Base-by-base conservation (phyloP, 257 asterid species). In the Cordia subcordata region DNA sequence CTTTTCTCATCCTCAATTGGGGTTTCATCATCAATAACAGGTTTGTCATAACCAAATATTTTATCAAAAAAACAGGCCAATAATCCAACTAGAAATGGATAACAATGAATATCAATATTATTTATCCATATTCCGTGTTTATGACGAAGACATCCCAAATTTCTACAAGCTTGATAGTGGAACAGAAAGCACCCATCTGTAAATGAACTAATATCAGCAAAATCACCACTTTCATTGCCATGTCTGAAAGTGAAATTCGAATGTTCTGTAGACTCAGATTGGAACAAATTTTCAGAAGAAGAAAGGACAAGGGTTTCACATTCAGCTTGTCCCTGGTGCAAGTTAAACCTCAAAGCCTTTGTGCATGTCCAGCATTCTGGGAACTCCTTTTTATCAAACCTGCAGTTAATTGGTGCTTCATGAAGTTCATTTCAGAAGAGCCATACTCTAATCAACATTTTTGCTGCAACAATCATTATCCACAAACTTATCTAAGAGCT, bases 31-130 rank as follows among this genome's bases (percentile, higher is more conserved):
- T 59, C 73, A 55, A 35, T 54, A 63, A 60, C 65, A 72, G 88
- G 72, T 39, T 68, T 49, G 51, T 66, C 79, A 72, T 22, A 37
- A 62, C 62, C 64, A 58, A 61, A 49, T 45, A 86, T 62, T 74
- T 76, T 77, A 77, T 84, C 75, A 10, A 79, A 40, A 73, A 92
- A 85, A 45, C 68, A 74, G 71, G 73, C 69, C 65, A 88, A 58
- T 65, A 72, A 73, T 60, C 85, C 90, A 61, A 86, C 79, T 71
- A 92, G 70, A 64, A 68, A 74, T 3, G 95, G 96, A 61, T 88
- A 72, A 79, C 84, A 92, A 75, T 86, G 95, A 50, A 92, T 55
- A 52, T 88, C 90, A 73, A 82, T 70, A 63, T 75, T 78, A 58
- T 73, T 77, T 49, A 84, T 63, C 50, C 73, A 69, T 50, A 86